These are phyloP conservation scores for Epichloe uncinata DNA, from an alignment of 2,329 filamentous ascomycete genomes.

Conservation along the genomic window DNA sequence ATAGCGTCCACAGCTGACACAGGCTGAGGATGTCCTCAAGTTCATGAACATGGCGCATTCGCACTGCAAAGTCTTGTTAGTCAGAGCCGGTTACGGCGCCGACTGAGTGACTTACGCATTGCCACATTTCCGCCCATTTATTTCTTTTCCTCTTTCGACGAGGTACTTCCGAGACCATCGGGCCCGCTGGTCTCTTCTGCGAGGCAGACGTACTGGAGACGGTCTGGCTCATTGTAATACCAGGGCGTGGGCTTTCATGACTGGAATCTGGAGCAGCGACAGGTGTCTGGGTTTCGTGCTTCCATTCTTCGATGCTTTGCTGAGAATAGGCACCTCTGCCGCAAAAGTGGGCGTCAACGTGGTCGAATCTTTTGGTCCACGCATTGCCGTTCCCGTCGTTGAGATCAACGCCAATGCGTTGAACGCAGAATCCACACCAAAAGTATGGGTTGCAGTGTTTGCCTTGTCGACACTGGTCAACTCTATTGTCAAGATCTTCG, in stretches of 20 bases:
- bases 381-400: slow-evolving; percentile 27
- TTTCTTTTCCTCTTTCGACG: not conserved
- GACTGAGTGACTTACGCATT: slow-evolving; percentile 1
- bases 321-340: slow-evolving; percentile 29
- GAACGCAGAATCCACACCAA: slow-evolving; percentile 77
- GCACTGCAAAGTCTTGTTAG: not conserved
- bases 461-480: slow-evolving; percentile 46
- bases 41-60: not conserved
- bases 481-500: slow-evolving; percentile 25
- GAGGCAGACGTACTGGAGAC: not conserved
- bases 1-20: not conserved
- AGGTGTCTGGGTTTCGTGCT: slow-evolving; percentile 14
- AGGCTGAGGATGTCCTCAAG: not conserved
- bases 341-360: slow-evolving; percentile 62
- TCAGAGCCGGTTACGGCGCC: not conserved
- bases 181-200: not conserved
- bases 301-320: slow-evolving; percentile 44
- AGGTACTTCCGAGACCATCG: not conserved
- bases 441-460: slow-evolving; percentile 52
- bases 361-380: slow-evolving; percentile 46
- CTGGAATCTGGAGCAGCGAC: not conserved
- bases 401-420: slow-evolving; percentile 41
- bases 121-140: not conserved
- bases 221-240: not conserved
- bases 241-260: slow-evolving; percentile 7